Base-by-base conservation (phyloP, 1,284 basidiomycete genomes). In the Pterulicium gracile region DNA sequence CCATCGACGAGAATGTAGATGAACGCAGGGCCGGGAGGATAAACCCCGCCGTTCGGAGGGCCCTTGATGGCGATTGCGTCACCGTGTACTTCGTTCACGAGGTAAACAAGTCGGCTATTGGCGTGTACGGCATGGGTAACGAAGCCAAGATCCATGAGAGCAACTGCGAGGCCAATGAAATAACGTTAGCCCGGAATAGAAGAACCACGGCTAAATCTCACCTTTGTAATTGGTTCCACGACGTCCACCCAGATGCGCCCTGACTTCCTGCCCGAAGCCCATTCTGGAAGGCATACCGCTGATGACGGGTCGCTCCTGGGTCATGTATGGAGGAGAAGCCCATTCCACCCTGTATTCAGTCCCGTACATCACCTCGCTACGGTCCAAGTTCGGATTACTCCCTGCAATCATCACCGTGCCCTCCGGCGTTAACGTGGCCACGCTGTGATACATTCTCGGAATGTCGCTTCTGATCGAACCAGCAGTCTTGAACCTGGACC, bases 321-420 rank as follows among this genome's bases (percentile, higher is more conserved):
- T 54, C 77, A 85, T 79, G 56, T 89, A 90, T 2, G 84, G 77
- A 0, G 88, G 85, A 12, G 60, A 63, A 39, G 88, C 59, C 76
- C 81, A 84, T 55, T 91, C 88, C 15, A 88, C 81, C 42, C 84
- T 68, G 58, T 88, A 91, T 56, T 89, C 87, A 1, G 87, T 90
- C 20, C 74, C 78, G 58, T 81, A 89, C 55, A 67, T 66, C 35
- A 73, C 55, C 51, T 78, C 81, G 51, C 79, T 85, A 40, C 83
- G 66, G 59, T 88, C 86, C 48, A 85, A 59, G 59, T 91, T 91
- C 14, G 88, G 88, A 58, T 90, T 91, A 49, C 83, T 86, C 4
- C 88, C 88, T 15, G 84, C 79, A 50, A 91, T 76, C 77, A 88
- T 78, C 46, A 90, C 62, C 44, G 74, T 70, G 4, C 81, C 88